Evolutionary conservation across 164 flowering plant genomes (phyloP).

Genomic region (Piper longum): DNA sequence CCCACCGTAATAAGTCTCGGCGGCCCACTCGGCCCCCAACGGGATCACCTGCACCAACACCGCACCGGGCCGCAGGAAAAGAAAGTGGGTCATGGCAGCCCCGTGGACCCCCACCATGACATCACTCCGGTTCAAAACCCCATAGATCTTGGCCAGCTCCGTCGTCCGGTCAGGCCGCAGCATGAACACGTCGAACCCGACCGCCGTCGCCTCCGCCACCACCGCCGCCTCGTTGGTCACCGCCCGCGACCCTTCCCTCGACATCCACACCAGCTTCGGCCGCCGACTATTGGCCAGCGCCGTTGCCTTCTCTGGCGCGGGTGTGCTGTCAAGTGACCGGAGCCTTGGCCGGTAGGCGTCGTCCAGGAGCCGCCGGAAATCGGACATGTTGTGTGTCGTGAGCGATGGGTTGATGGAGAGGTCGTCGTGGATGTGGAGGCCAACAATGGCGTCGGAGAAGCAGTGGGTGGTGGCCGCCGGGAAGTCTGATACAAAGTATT

Average conservation of each 20-base stretch:
- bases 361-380: conserved; percentile 56
- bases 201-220: conserved; percentile 47
- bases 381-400: conserved; percentile 39
- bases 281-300: conserved; percentile 8
- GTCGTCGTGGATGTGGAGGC: conserved; percentile 76
- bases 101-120: conserved; percentile 91
- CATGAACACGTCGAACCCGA: conserved; percentile 61
- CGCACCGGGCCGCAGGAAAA: conserved; percentile 64
- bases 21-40: conserved; percentile 69
- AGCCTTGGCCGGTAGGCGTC: conserved; percentile 58
- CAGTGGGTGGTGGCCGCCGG: conserved; percentile 54
- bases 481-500: too few relatives aligned
- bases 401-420: conserved; percentile 47
- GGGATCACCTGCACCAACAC: conserved; percentile 34
- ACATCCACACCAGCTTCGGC: conserved; percentile 54
- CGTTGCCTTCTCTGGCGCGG: too few relatives aligned
- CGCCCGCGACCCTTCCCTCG: conserved; percentile 62
- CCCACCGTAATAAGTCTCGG: conserved; percentile 72
- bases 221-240: conserved; percentile 49
- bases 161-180: conserved; percentile 45
- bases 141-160: conserved; percentile 64
- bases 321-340: conserved; percentile 18
- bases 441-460: conserved; percentile 67
- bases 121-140: conserved; percentile 56
- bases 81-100: conserved; percentile 92